Evolutionary conservation across 768 basidiomycete species (phyloP).

Genomic region (Serendipita indica): DNA sequence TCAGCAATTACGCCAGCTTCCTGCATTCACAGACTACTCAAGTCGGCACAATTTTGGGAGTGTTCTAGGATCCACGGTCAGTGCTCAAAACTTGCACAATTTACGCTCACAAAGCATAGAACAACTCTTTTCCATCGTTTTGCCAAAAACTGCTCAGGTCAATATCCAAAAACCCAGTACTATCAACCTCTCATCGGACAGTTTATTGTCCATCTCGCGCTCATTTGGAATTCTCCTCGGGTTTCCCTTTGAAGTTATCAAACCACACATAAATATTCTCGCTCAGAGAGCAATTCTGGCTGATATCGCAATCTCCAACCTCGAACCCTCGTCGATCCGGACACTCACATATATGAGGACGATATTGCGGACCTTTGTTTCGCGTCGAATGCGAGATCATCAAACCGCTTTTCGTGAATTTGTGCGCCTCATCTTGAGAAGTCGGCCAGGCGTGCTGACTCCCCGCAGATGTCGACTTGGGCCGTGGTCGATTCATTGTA

Average conservation of each 20-base stretch:
- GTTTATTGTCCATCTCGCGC: too few species aligned
- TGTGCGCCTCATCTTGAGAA: too few species aligned
- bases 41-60: not conserved
- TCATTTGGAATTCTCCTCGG: not conserved
- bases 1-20: too few species aligned
- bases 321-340: not conserved
- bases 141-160: not conserved
- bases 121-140: not conserved
- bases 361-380: not conserved
- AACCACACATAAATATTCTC: not conserved
- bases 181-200: too few species aligned
- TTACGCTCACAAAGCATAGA: not conserved
- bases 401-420: not conserved
- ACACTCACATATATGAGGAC: not conserved
- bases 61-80: not conserved
- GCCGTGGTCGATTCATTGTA: too few species aligned
- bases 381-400: not conserved
- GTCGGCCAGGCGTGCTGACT: too few species aligned
- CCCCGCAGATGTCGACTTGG: too few species aligned
- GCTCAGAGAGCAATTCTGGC: not conserved
- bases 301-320: not conserved
- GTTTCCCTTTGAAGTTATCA: not conserved
- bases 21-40: not conserved
- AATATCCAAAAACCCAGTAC: too few species aligned
- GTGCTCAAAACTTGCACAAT: not conserved